Conservation (phyloP, 306 rosid genomes). For the Gastrolobium villosum region DNA sequence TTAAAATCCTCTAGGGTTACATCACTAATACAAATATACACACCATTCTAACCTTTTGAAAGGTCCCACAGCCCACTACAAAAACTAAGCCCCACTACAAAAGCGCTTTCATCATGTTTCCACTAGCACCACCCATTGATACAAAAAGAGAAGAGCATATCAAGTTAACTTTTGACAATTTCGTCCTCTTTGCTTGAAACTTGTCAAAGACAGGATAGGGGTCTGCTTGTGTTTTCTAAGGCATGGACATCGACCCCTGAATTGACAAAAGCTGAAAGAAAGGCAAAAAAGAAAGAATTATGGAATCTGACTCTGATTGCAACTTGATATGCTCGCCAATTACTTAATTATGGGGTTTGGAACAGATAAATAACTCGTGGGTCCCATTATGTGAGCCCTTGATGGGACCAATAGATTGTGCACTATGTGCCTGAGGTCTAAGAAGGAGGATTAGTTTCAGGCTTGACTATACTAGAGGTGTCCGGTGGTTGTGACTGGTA, state of each 20-base stretch:
- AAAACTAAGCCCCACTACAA: slow-evolving; percentile 71
- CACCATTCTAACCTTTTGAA: slow-evolving; percentile 61
- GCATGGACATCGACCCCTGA: slow-evolving; percentile 81
- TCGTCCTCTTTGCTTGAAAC: slow-evolving; percentile 67
- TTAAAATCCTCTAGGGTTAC: slow-evolving; percentile 53
- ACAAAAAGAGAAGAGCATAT: slow-evolving; percentile 62
- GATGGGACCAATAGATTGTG: slow-evolving; percentile 51
- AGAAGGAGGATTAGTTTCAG: slow-evolving; percentile 87
- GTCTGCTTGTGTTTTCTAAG: slow-evolving; percentile 68
- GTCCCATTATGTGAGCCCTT: slow-evolving; percentile 63
- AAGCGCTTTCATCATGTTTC: slow-evolving; percentile 87
- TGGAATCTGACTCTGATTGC: slow-evolving; percentile 99
- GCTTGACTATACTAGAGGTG: slow-evolving; percentile 80
- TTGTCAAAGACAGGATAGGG: slow-evolving; percentile 67
- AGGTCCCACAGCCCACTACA: slow-evolving; percentile 98
- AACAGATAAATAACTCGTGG: slow-evolving; percentile 64
- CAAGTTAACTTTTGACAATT: slow-evolving; percentile 84
- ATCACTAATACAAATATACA: slow-evolving; percentile 52
- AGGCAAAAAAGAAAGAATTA: slow-evolving; percentile 60
- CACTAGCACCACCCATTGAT: slow-evolving; percentile 77
- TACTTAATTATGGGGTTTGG: slow-evolving; percentile 62
- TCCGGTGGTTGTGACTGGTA: slow-evolving; percentile 93
- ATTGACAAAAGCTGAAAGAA: slow-evolving; percentile 75
- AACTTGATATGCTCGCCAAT: slow-evolving; percentile 66
- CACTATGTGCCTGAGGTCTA: slow-evolving; percentile 52